Percentiles rank a stretch among this genome's conserved stretches.
phyloP scores from a whole-genome alignment of 2,329 filamentous ascomycete genomes.

The Penicillium aurantiogriseum region DNA sequence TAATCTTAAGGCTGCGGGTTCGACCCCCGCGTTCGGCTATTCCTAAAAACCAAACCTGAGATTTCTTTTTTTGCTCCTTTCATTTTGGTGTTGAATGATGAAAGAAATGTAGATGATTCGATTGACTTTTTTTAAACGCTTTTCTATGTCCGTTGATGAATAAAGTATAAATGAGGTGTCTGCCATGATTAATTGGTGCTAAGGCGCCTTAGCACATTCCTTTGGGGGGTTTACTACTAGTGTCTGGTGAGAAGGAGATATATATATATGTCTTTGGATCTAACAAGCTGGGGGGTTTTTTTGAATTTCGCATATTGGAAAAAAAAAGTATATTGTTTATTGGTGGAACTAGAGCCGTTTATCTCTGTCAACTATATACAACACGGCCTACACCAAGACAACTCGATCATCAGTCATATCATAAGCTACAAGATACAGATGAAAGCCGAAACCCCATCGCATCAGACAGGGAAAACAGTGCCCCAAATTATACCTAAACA shows the following conservation, averaged over 20 bases:
- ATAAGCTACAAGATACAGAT: not conserved
- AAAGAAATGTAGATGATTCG: not conserved
- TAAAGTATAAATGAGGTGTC: not conserved
- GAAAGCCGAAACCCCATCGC: not conserved
- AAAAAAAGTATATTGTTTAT: not conserved
- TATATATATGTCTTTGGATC: not conserved
- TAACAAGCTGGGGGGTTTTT: no score
- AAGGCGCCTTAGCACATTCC: no score
- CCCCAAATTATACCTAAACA: not conserved
- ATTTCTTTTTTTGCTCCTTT: slow-evolving; percentile 7
- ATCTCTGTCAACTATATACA: not conserved
- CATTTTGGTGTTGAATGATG: not conserved
- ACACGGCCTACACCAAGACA: not conserved
- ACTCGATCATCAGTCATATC: slow-evolving; percentile 3
- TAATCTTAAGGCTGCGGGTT: slow-evolving; percentile 48
- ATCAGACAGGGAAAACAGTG: not conserved
- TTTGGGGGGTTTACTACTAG: not conserved
- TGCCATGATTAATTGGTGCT: not conserved
- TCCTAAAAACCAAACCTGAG: slow-evolving; percentile 25
- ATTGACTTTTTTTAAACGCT: not conserved
- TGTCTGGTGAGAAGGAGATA: not conserved
- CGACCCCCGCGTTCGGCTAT: slow-evolving; percentile 45
- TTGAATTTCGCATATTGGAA: not conserved
- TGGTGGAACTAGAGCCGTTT: not conserved
- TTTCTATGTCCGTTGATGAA: no score